These are phyloP conservation scores for Fusarium beomiforme DNA, from an alignment of 2,329 filamentous ascomycete species.

Conservation along the genomic window DNA sequence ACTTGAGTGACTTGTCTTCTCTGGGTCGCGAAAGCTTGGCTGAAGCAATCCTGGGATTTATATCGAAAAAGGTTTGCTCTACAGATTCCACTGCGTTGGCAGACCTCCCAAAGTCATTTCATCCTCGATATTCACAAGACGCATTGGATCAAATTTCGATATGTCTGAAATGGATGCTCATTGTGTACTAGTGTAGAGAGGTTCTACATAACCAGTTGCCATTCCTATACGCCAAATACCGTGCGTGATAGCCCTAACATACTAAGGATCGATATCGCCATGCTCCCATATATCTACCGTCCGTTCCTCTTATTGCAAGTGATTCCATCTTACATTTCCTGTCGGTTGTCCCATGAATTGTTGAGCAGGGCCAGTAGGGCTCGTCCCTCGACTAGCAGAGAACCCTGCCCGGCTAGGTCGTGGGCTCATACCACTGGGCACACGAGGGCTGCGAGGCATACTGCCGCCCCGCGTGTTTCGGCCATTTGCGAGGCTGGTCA, in stretches of 20 bases:
- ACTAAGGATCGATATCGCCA: slow-evolving; percentile 7
- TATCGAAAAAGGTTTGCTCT: background rate
- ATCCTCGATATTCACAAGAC: background rate
- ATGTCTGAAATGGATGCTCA: background rate
- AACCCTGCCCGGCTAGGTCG: slow-evolving; percentile 45
- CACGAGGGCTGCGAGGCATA: slow-evolving; percentile 67
- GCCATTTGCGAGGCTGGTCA: slow-evolving; percentile 57
- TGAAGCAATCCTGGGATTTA: background rate
- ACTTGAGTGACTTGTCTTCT: slow-evolving; percentile 1
- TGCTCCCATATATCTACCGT: background rate
- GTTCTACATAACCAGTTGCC: background rate
- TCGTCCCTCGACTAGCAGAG: slow-evolving; percentile 60
- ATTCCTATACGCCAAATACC: slow-evolving; percentile 7
- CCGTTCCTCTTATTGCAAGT: slow-evolving; percentile 53
- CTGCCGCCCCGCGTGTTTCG: slow-evolving; percentile 66
- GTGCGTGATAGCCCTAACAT: slow-evolving; percentile 3
- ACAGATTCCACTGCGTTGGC: background rate
- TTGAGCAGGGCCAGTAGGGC: slow-evolving; percentile 55
- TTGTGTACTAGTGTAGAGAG: background rate
- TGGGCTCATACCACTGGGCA: slow-evolving; percentile 62
- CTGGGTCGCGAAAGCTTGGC: background rate
- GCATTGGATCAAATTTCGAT: background rate
- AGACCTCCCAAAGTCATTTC: background rate
- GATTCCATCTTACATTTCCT: slow-evolving; percentile 55
- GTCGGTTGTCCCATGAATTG: slow-evolving; percentile 52